Percentiles rank a stretch among this genome's conserved stretches.
These are phyloP conservation scores for Pulveroboletus ravenelii DNA, from an alignment of 768 basidiomycete species.

Conservation along the genomic window DNA sequence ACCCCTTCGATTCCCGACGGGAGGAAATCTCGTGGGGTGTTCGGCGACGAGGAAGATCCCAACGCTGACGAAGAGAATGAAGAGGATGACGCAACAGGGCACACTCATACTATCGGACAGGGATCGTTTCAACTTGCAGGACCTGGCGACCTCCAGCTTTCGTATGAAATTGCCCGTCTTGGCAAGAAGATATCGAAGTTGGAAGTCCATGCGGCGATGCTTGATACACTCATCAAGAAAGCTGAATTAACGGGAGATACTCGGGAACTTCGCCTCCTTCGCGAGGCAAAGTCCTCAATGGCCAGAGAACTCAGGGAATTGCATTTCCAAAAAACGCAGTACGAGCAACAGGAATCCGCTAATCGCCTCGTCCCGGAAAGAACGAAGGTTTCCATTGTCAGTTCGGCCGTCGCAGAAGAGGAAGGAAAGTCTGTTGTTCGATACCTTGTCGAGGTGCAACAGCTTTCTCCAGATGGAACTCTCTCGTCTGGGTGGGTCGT, in stretches of 20 bases:
- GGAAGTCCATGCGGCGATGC: conserved; percentile 74
- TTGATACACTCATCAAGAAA: conserved; percentile 87
- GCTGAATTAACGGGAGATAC: conserved; percentile 91
- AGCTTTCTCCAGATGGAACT: conserved; percentile 72
- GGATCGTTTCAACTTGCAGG: conserved; percentile 71
- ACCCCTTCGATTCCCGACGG: conserved; percentile 5
- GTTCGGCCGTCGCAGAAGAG: conserved; percentile 76
- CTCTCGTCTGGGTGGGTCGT: conserved; percentile 90
- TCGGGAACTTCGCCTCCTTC: conserved; percentile 78
- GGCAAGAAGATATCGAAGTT: conserved; percentile 70
- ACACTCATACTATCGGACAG: conserved; percentile 32
- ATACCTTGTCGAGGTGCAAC: conserved; percentile 90
- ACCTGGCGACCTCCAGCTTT: conserved; percentile 86
- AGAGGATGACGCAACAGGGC: conserved; percentile 32
- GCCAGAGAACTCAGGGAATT: conserved; percentile 78
- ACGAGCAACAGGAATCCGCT: conserved; percentile 90
- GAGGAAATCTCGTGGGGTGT: conserved; percentile 29
- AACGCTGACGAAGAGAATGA: conserved; percentile 44
- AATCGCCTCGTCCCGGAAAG: conserved; percentile 81
- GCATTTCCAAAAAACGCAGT: conserved; percentile 87
- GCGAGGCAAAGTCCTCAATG: conserved; percentile 77
- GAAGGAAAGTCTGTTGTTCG: conserved; percentile 87
- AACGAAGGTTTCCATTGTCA: conserved; percentile 82
- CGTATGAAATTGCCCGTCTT: conserved; percentile 80
- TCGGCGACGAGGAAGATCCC: conserved; percentile 37